Percentiles rank a stretch among this genome's conserved stretches.
phyloP scores from a whole-genome alignment of 2,329 filamentous ascomycete genomes.

The Xylariaceae sp. region DNA sequence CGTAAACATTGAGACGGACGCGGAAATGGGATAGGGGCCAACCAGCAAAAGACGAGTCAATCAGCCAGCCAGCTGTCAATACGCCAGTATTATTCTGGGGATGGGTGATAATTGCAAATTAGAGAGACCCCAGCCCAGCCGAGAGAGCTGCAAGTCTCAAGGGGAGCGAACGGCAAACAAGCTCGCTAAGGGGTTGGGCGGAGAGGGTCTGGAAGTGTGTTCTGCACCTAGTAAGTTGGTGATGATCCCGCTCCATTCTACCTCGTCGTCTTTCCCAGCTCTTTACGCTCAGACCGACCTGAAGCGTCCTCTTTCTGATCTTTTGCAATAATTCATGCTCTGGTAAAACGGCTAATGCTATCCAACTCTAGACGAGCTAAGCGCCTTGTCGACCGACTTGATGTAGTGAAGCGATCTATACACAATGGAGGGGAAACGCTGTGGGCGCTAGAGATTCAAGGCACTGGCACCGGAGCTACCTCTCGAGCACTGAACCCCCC shows the following conservation, averaged over 20 bases:
- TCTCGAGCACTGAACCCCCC: not conserved
- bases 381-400: too few species aligned
- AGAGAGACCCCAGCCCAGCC: not conserved
- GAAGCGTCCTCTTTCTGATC: not conserved
- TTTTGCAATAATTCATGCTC: not conserved
- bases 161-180: not conserved
- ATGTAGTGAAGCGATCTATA: too few species aligned
- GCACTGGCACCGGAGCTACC: not conserved
- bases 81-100: constrained; percentile 4
- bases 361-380: too few species aligned
- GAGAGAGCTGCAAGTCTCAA: constrained; percentile 1
- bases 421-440: not conserved
- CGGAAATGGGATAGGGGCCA: constrained; percentile 9
- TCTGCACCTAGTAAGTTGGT: not conserved
- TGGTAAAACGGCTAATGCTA: too few species aligned
- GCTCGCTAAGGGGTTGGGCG: not conserved
- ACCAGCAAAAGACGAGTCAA: not conserved
- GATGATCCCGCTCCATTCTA: constrained; percentile 6
- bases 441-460: not conserved
- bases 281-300: not conserved
- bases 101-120: constrained; percentile 11
- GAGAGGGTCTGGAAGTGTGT: not conserved
- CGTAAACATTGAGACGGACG: constrained; percentile 14
- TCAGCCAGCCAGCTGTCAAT: constrained; percentile 25
- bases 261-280: constrained; percentile 11